phyloP scores from a whole-genome alignment of 257 asterid species.

The Solanum chiquidenum region DNA sequence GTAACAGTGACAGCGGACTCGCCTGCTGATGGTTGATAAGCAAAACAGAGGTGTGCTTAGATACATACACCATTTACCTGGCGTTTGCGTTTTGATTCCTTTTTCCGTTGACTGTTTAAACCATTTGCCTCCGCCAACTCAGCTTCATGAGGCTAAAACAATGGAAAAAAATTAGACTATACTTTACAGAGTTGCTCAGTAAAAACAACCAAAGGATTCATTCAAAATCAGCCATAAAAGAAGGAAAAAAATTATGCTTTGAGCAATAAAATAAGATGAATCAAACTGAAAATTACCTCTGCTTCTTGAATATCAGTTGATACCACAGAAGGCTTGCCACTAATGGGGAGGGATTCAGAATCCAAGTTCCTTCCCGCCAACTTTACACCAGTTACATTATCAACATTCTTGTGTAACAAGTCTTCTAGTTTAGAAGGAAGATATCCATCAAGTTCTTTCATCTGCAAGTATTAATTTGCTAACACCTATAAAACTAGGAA shows the following conservation, averaged over 20 bases:
- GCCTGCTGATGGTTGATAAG: background rate
- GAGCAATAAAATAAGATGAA: background rate
- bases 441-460: conserved; percentile 54
- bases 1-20: background rate
- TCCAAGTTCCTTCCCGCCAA: conserved; percentile 18
- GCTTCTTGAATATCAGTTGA: conserved; percentile 22
- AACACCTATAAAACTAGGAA: conserved; percentile 1
- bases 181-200: background rate
- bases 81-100: conserved; percentile 21
- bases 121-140: conserved; percentile 19
- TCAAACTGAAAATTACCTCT: conserved; percentile 31
- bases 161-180: background rate
- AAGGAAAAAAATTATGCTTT: background rate
- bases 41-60: background rate
- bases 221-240: background rate
- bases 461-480: conserved; percentile 24
- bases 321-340: conserved; percentile 11
- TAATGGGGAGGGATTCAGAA: conserved; percentile 21
- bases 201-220: background rate
- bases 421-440: conserved; percentile 61
- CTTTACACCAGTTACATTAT: conserved; percentile 10
- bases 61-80: conserved; percentile 35
- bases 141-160: conserved; percentile 29
- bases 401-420: conserved; percentile 25
- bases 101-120: conserved; percentile 22